Evolutionary conservation across 2,329 filamentous ascomycete species (phyloP), one percentile per base, ranked within the genome.

Genomic region (Trichoderma sp.): DNA sequence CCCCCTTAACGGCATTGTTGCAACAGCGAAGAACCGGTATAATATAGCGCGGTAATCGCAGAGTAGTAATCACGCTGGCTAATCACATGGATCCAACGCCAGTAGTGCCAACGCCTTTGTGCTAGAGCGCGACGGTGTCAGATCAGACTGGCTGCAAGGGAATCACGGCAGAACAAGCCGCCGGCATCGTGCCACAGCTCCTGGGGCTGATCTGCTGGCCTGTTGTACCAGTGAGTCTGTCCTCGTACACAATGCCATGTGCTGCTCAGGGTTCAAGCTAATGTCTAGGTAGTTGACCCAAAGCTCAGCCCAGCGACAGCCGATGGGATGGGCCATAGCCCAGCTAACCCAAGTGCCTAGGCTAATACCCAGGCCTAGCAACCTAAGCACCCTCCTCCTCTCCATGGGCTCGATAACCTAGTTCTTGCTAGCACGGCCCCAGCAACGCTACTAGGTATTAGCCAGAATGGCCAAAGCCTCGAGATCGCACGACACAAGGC

Each of bases 271-370:
- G 26, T 34, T 34, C 60, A 52, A 52, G 60, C 60, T 64, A 55
- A 55, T 30, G 60, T 43, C 24, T 24, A 21, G 13, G 32, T 14
- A 34, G 32, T 58, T 8, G 39, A 37, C 52, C 26, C 51, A 54
- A 32, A 16, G 37, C 32, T 66, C 28, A 59, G 54, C 54, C 64
- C 54, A 59, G 64, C 64, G 64, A 66, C 18, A 66, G 64, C 64
- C 64, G 54, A 66, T 55, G 63, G 52, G 32, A 64, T 54, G 28
- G 26, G n/a, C n/a, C 46, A 49, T 4, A 13, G 24, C 21, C 21
- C 60, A 64, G 32, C 32, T 24, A 24, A 39, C 46, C n/a, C 39
- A n/a, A n/a, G 39, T 43, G 16, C 39, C 39, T n/a, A 52, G 59
- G 49, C 60, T 54, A 39, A 28, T 21, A 18, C n/a, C 46, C 32